Evolutionary conservation across 2,329 filamentous ascomycete genomes (phyloP), one percentile per base, ranked within the genome.

Genomic region (Claviceps sp.): DNA sequence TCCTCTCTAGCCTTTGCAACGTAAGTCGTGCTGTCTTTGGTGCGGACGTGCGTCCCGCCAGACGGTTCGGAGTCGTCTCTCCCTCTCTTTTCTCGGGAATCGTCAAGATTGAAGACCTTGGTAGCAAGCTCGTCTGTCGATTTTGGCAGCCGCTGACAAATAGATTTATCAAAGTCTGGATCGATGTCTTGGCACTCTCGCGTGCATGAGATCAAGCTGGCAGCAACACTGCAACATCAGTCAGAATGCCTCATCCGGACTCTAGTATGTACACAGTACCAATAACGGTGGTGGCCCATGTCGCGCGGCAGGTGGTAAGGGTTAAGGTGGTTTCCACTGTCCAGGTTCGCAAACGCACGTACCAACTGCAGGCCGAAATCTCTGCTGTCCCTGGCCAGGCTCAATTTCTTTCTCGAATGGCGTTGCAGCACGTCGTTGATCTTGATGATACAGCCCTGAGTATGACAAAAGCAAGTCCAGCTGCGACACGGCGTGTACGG

Each of bases 311-410:
- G 14, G 48, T 45, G 48, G 48, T 44, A 47, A 42, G 43, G 42
- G 38, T 38, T 39, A 38, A 14, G 24, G 14, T 38, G 30, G 48
- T 42, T 45, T 47, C 22, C 43, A 30, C 14, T 4, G 43, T 46
- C 43, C 52, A 51, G 38, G 50, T 50, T 50, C 41, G 47, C 47
- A 26, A 42, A 45, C 30, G 50, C 53, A 52, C 50, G 50, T 52
- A 52, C 50, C 48, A 50, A 38, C 47, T 41, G 24, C 47, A 53
- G 48, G 42, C 46, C 50, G 41, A 47, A 51, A 42, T 51, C 38
- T 47, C 37, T 47, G 44, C 44, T 17, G 37, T 51, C 24, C 17
- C 50, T 45, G n/a, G 24, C 34, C 43, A 42, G 38, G 22, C 11
- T 38, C 43, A 16, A 2, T 22, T 34, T 41, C 43, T 37, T 41